Conservation (phyloP, 2,329 filamentous ascomycete species). For the Aspergillus hiratsukae region DNA sequence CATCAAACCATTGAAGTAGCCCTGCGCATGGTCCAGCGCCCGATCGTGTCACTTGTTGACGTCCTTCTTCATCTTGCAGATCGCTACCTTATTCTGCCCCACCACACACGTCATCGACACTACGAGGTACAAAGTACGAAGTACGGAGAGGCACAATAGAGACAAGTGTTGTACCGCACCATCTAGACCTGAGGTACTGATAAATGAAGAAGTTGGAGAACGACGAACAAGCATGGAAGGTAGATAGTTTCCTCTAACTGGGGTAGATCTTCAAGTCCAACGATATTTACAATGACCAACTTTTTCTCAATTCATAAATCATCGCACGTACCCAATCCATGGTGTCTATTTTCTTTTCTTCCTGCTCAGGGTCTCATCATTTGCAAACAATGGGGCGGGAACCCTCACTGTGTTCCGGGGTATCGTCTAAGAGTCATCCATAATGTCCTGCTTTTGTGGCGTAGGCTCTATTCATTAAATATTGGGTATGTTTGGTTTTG, state of each 20-base stretch:
- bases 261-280: not conserved
- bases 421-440: constrained; percentile 30
- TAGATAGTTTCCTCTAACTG: not conserved
- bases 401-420: constrained; percentile 15
- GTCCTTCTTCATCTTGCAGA: not conserved
- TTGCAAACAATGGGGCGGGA: not conserved
- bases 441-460: constrained; percentile 13
- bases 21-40: too few relatives aligned
- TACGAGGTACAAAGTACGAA: too few relatives aligned
- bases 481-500: constrained; percentile 6
- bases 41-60: not conserved
- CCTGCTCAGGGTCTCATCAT: constrained; percentile 1
- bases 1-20: not conserved
- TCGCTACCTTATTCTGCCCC: not conserved
- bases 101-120: not conserved
- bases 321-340: constrained; percentile 1
- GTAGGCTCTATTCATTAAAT: constrained; percentile 28
- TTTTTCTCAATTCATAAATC: not conserved
- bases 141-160: too few relatives aligned
- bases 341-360: constrained; percentile 1
- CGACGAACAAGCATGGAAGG: not conserved
- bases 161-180: not conserved
- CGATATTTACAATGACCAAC: not conserved
- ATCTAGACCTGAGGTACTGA: too few relatives aligned
- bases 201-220: not conserved